Base-by-base conservation (phyloP, 176 grass and related monocot species). In the Paspalum vaginatum region DNA sequence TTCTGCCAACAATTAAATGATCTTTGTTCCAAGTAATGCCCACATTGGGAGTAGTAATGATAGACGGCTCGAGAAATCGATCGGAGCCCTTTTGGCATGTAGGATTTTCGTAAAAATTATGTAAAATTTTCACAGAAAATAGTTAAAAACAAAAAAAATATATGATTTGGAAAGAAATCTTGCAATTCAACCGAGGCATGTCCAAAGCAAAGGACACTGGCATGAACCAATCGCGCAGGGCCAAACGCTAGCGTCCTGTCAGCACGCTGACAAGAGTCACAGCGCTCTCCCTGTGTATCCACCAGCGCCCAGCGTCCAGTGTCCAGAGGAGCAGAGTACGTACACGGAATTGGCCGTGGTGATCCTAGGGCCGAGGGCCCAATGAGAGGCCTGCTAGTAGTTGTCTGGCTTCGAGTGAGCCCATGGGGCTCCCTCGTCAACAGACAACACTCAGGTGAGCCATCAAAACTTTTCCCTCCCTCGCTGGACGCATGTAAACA, bases 131-230 rank as follows among this genome's bases (percentile, higher is more conserved):
- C n/a, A n/a, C n/a, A n/a, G n/a, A n/a, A n/a, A n/a, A n/a, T n/a
- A n/a, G n/a, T n/a, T n/a, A n/a, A n/a, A n/a, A n/a, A n/a, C n/a
- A n/a, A n/a, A n/a, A n/a, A n/a, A n/a, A n/a, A n/a, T n/a, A n/a
- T n/a, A n/a, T n/a, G n/a, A n/a, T n/a, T n/a, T n/a, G n/a, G n/a
- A n/a, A n/a, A n/a, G n/a, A n/a, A n/a, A n/a, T n/a, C n/a, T n/a
- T n/a, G n/a, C n/a, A n/a, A n/a, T n/a, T n/a, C n/a, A n/a, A n/a
- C n/a, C n/a, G n/a, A n/a, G n/a, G n/a, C n/a, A n/a, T n/a, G 56
- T 13, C 27, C 27, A 59, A 20, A 38, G 79, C 73, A 57, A 48
- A 70, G 65, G 65, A 87, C 79, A 52, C 52, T 52, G 42, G 56
- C 46, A 59, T 25, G 60, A 38, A 44, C 55, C 79, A 70, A 44